Evolutionary conservation across 2,329 filamentous ascomycete genomes (phyloP), one percentile per base, ranked within the genome.

Genomic region (Tolypocladium nubicola): DNA sequence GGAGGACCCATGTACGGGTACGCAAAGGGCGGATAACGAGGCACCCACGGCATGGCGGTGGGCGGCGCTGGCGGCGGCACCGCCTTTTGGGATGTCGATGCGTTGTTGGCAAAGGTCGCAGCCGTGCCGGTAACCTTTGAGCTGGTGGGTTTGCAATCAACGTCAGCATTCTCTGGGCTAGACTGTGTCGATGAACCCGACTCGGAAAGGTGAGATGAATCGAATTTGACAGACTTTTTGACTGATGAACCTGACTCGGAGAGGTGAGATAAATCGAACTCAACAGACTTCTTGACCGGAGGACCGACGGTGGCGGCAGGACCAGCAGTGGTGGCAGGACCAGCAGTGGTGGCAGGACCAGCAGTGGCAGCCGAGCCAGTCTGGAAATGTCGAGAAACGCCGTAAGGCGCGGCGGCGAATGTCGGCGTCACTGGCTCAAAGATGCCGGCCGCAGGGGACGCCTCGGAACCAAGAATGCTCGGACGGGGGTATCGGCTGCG

Each of bases 1-100:
- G 63, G 61, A 23, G 56, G 50, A 39, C 52, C 56, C 58, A 61
- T 57, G 55, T 63, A 62, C 7, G 60, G 61, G 33, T 60, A 63
- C 6, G 54, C 56, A 21, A 55, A 62, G 1, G 49, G 57, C 2
- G 54, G 41, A 41, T 62, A 65, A n/a, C 59, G 49, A 40, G 58
- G 56, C 54, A 63, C 55, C 62, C 63, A 64, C 19, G 60, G 53
- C 59, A 65, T 62, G 16, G 54, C 35, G 7, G 60, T 41, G 30
- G 38, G 57, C 19, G 54, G 35, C 37, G 56, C 38, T 19, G 54
- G 23, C 21, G 45, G n/a, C 14, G 39, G 33, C 53, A 54, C 50
- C 3, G 21, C 37, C 26, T 38, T 41, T 38, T 37, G 26, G 13
- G 30, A 50, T 19, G 41, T 23, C 23, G 53, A 30, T 35, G 37